Base-by-base conservation (phyloP, 352 stramenopile species). In the Aphanomyces invadans region DNA sequence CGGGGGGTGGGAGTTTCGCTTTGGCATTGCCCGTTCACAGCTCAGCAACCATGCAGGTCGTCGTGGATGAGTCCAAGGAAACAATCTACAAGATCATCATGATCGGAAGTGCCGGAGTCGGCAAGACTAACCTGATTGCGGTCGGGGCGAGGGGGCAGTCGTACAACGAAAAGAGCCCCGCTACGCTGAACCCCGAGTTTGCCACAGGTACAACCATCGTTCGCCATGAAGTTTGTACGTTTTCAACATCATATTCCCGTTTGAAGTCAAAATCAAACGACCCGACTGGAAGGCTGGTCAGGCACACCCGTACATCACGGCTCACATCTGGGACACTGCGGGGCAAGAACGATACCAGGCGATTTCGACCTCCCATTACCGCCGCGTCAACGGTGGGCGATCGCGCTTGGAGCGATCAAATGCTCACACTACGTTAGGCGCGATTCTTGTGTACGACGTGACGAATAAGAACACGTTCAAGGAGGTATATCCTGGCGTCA, bases 311-410 rank as follows among this genome's bases (percentile, higher is more conserved):
- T 86, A 84, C 52, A 73, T 88, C 12, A 78, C 76, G 7, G 79
- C 81, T 0, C 81, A 90, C 38, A 77, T 90, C 17, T 88, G 81
- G 79, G 81, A 90, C 55, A 88, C 81, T 0, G 79, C 75, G 3
- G 79, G 81, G 10, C 81, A 90, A 62, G 81, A 90, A 65, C 73
- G 79, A 32, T 88, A 81, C 72, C 79, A 87, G 49, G 81, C 79
- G 21, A 86, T 90, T 65, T 88, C 81, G 3, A 87, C 75, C 59
- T 87, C 78, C 2, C 81, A 90, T 62, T 90, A 88, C 64, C 76
- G 79, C 11, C 76, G 81, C 25, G 76, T 78, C 1, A 75, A 88
- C 59, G 79, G 79, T 87, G 60, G 4, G 42, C 21, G 48, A 42
- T 52, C 45, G 23, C 15, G 48, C 28, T 17, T 12, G 23, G 19